Evolutionary conservation across 1,284 basidiomycete genomes (phyloP), one percentile per base, ranked within the genome.

Genomic region (Sporisorium scitamineum): DNA sequence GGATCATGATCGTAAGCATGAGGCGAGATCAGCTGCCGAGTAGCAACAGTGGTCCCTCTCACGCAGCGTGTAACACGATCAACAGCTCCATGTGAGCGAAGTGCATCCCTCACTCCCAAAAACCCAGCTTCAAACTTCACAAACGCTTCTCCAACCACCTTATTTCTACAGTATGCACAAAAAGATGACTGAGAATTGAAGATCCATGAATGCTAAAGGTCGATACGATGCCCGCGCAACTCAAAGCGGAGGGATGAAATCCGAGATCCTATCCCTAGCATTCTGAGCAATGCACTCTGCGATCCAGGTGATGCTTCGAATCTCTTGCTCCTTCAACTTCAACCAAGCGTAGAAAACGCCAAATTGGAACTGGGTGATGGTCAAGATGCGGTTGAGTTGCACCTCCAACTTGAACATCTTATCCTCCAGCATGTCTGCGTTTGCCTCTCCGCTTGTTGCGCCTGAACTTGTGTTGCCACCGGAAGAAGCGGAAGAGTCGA

Each of bases 351-450:
- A 85, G 45, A 85, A 85, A 39, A 81, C 75, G 22, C 81, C 79
- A 26, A 79, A 84, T 47, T 82, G 78, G 66, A 85, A 85, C 67
- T 85, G 83, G 24, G 72, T 80, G 55, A 85, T 85, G n/a, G 83
- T 83, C 16, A 84, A 59, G 16, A 81, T 77, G 16, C 79, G 69
- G 61, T 85, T 85, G 51, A 85, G 55, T 48, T 93, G 91, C 14
- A 98, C 95, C 86, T 99, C 96, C 82, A 91, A 91, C 75, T 91
- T 90, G 89, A 99, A 99, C 89, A 99, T 99, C 80, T 92, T 90
- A 86, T 97, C 95, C 87, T 99, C 97, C 51, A 99, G 88, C 69
- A 86, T 86, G 61, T 88, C 86, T 50, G 87, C 81, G 10, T 89
- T 89, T 8, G 70, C 86, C 39, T 90, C 90, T 51, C 69, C 79